Conservation (phyloP, 1,284 basidiomycete genomes). For the Malassezia caprae region DNA sequence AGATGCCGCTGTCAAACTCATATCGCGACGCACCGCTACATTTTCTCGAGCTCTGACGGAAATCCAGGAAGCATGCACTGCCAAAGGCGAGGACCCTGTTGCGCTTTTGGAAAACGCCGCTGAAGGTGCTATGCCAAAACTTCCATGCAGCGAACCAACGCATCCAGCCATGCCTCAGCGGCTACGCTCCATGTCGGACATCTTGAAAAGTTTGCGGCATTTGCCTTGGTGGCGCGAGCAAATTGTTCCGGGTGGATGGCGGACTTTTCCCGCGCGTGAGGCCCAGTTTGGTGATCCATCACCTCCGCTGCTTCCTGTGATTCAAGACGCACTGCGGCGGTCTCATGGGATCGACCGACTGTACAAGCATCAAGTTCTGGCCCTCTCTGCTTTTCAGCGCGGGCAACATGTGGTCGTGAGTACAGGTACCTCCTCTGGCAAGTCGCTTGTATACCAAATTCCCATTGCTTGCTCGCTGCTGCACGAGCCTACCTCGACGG, state of each 20-base stretch:
- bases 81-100: conserved; percentile 30
- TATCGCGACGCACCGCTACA: conserved; percentile 41
- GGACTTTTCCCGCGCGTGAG: conserved; percentile 28
- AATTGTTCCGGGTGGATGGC: conserved; percentile 42
- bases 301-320: conserved; percentile 46
- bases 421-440: conserved; percentile 80
- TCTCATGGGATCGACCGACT: conserved; percentile 60
- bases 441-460: conserved; percentile 69
- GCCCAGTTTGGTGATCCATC: conserved; percentile 27
- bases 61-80: conserved; percentile 21
- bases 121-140: conserved; percentile 35
- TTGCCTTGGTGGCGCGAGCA: conserved; percentile 44
- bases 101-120: conserved; percentile 36
- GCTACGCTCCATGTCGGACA: conserved; percentile 28
- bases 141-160: conserved; percentile 24
- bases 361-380: conserved; percentile 68
- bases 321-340: conserved; percentile 57
- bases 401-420: conserved; percentile 73
- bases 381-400: conserved; percentile 60
- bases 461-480: conserved; percentile 65
- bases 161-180: conserved; percentile 32
- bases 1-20: conserved; percentile 2
- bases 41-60: conserved; percentile 43
- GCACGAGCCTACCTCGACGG: conserved; percentile 58
- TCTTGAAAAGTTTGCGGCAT: conserved; percentile 34